Evolutionary conservation across 1,284 basidiomycete genomes (phyloP), one percentile per base, ranked within the genome.

Genomic region (Moniliophthora roreri): DNA sequence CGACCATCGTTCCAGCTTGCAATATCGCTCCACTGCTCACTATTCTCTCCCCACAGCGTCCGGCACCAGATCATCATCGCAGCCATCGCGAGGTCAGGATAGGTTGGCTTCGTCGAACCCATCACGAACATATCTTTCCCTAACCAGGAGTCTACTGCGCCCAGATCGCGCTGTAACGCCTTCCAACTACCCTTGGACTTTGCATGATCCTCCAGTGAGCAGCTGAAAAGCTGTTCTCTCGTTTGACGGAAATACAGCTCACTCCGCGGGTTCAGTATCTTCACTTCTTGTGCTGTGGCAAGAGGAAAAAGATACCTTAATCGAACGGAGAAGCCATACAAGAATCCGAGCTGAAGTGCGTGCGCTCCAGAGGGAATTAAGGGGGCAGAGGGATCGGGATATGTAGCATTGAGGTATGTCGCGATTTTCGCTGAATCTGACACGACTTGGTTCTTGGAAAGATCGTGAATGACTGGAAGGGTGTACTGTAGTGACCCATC

Each of bases 21-120:
- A 21, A 58, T 42, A 13, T 24, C 47, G 23, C 53, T 41, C 50
- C 50, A 58, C 18, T 49, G 54, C 16, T 44, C 53, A 32, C 50
- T 51, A 4, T 50, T 50, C 9, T 28, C 34, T 9, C 56, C 56
- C 35, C 21, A 50, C 3, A 58, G 11, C 23, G 21, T 40, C 32
- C 40, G 41, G 16, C 51, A 32, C 54, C 54, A 58, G 10, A 41
- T 9, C 16, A 58, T 28, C n/a, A 26, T 34, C 7, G 40, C 46
- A 20, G 48, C 54, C 5, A 53, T 35, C 15, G 34, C 28, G 26
- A 56, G 24, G 18, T 58, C 51, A 7, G 45, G 40, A 41, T 41
- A 41, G 3, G 10, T 41, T 4, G 40, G 10, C 21, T 11, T 11
- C 23, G 4, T 10, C 4, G 18, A 18, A 10, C 18, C 55, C 26